A percentile compares a stretch with the other conserved stretches of the same genome.
These are phyloP conservation scores for Claviceps quebecensis DNA, from an alignment of 2,329 filamentous ascomycete genomes.

Conservation along the genomic window DNA sequence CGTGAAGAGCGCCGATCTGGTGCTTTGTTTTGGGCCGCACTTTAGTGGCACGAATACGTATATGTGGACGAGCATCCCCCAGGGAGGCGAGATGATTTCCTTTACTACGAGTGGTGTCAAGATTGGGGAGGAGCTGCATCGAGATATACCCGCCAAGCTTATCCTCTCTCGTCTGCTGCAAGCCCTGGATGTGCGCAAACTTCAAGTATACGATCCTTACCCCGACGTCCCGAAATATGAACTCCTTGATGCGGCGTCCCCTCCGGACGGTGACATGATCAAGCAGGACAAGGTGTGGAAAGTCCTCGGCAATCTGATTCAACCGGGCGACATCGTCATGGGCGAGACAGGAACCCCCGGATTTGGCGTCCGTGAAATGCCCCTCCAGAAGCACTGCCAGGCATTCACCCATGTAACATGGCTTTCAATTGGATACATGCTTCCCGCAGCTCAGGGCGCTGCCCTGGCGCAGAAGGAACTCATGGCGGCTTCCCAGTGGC, in stretches of 20 bases:
- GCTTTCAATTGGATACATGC: conserved; percentile 47
- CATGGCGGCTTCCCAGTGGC: conserved; percentile 7
- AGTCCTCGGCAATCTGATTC: conserved; percentile 30
- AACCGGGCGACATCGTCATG: conserved; percentile 39
- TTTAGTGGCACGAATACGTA: conserved; percentile 32
- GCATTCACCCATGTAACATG: conserved; percentile 40
- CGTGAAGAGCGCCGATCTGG: conserved; percentile 26
- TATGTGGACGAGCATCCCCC: conserved; percentile 22
- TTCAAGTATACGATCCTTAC: conserved; percentile 13
- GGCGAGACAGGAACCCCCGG: conserved; percentile 44
- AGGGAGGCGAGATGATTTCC: conserved; percentile 16
- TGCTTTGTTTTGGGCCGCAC: conserved; percentile 32
- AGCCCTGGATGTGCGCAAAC: conserved; percentile 11
- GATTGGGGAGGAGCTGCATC: conserved; percentile 17
- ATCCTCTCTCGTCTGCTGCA: conserved; percentile 12
- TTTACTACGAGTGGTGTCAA: conserved; percentile 20
- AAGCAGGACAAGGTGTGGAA: conserved; percentile 33
- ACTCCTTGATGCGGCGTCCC: conserved; percentile 4
- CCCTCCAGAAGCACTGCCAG: conserved; percentile 32
- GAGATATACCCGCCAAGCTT: conserved; percentile 14
- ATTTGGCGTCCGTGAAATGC: conserved; percentile 36
- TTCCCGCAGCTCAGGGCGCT: conserved; percentile 41
- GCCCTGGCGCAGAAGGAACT: conserved; percentile 39
- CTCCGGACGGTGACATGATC: not conserved
- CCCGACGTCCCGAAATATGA: conserved; percentile 15